Evolutionary conservation across 73 alveolate genomes (phyloP).

Genomic region (Paramecium octaurelia): DNA sequence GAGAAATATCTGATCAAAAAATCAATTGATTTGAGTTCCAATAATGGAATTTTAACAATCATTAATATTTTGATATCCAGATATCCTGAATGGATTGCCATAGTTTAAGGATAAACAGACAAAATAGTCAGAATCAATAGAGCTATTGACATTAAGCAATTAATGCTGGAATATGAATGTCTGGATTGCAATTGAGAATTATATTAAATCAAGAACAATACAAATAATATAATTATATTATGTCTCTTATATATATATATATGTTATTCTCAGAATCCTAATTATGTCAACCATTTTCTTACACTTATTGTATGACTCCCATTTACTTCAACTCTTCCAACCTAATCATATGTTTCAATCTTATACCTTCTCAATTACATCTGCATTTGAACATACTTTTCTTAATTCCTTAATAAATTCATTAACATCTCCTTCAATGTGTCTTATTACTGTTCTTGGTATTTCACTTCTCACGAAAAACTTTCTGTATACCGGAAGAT

Average conservation of each 20-base stretch:
- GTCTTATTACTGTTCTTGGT: constrained; percentile 36
- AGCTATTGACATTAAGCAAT: not conserved
- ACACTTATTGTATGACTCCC: constrained; percentile 50
- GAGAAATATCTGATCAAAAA: not conserved
- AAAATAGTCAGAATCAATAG: not conserved
- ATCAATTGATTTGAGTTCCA: not conserved
- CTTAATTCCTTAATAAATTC: constrained; percentile 15
- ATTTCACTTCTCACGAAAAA: not conserved
- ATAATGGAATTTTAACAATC: not conserved
- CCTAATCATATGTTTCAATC: not conserved
- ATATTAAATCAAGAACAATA: not conserved
- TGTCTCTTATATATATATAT: not conserved
- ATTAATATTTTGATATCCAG: not conserved
- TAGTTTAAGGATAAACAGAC: not conserved
- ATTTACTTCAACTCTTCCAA: constrained; percentile 49
- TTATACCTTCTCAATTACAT: not conserved
- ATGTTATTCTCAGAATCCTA: constrained; percentile 23
- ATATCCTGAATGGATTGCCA: not conserved
- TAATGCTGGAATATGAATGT: not conserved
- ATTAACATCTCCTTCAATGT: constrained; percentile 35
- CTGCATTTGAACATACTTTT: constrained; percentile 50
- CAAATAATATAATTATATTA: not conserved
- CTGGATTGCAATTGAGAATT: not conserved
- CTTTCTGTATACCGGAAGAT: constrained; percentile 12
- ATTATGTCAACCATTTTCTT: not conserved